Evolutionary conservation across 2,329 filamentous ascomycete genomes (phyloP), one percentile per base, ranked within the genome.

Genomic region (Xylariaceae sp.): DNA sequence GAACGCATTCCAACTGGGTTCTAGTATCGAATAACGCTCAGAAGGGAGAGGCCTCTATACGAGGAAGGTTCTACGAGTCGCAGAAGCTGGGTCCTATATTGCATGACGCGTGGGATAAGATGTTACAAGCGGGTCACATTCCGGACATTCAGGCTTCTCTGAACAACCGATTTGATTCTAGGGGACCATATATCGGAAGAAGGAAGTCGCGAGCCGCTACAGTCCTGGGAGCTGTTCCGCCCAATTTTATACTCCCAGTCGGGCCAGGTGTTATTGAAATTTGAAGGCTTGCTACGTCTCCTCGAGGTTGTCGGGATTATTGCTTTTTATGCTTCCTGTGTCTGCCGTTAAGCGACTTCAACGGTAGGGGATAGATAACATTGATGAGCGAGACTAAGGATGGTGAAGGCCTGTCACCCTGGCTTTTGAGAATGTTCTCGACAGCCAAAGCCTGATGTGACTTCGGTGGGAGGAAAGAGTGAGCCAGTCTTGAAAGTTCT

Each of bases 11-110:
- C 61, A 65, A 67, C 40, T 77, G 75, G 75, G 55, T 67, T 12
- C 60, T 60, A 1, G 45, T 70, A 1, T 60, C 66, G 45, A 52
- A 52, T 21, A 64, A 68, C 40, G 64, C 65, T 26, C 58, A 65
- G 6, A 71, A 72, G 47, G 52, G 49, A 29, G 81, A 84, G 63
- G 65, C 67, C 14, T 73, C 74, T 20, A 74, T 85, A 48, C 74
- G 76, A 54, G 83, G 83, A 48, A 75, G 83, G n/a, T 85, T 85
- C 71, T 85, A 86, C 70, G 79, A 82, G 16, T 80, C 80, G n/a
- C 71, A 77, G 54, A 74, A 77, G 55, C 73, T 86, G 37, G 79
- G 83, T 69, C 75, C 76, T 16, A 76, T 84, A 52, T 71, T 84
- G 50, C 74, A 80, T 41, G 72, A 73, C 2, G n/a, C 44, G 6